Base-by-base conservation (phyloP, 2,329 filamentous ascomycete species). In the Nemania serpens region DNA sequence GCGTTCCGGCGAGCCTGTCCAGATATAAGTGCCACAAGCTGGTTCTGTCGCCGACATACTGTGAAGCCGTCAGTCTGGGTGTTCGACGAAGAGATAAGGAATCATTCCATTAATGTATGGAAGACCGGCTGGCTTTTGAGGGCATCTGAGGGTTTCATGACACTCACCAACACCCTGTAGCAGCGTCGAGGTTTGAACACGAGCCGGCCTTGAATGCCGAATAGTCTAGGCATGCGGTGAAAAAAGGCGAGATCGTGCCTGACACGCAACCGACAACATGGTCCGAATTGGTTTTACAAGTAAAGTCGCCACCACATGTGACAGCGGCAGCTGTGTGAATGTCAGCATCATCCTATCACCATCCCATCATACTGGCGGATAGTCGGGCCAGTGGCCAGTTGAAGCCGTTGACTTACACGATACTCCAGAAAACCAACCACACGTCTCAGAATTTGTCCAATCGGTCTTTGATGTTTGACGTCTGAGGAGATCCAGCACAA, bases 141-240 rank as follows among this genome's bases (percentile, higher is more conserved):
- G 4, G 9, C 22, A 17, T 29, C 29, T 13, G 36, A 15, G 20
- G 41, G 33, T 33, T 34, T 39, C 3, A 39, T 36, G 37, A 36
- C 15, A 71, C 73, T 66, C 69, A 76, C 73, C 76, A 79, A 66
- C 76, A 78, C 12, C 75, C 76, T 0, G 75, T 76, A 12, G 67
- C 60, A 0, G 68, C 18, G 0, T 68, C 71, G 12, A 70, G 55
- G 13, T 61, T 69, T 0, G 48, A 55, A 58, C 77, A 78, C 5
- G 65, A 68, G 9, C 73, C 72, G 1, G 65, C 59, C 48, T 69
- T 41, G 34, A 61, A 69, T 4, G 75, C 76, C 2, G 69, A 57
- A 58, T 71, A 74, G 59, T 77, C 73, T 13, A 77, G 58, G 47
- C 77, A 79, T 3, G 69, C 68, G 2, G 71, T 70, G 63, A 67